Base-by-base conservation (phyloP, 2,329 filamentous ascomycete species). In the Aschersonia sp. region DNA sequence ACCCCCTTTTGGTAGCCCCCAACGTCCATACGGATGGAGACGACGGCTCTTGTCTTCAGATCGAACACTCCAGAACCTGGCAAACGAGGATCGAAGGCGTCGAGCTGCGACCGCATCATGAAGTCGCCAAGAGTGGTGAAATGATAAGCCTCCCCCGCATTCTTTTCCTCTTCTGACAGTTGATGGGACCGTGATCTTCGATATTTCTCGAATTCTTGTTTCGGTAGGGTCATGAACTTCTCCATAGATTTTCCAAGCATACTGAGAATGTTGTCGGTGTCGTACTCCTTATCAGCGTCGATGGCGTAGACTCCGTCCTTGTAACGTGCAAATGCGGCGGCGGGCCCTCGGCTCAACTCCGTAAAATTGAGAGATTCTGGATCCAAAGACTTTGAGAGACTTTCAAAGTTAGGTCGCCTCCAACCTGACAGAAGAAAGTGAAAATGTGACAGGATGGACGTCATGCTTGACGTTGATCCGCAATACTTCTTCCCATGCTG, bases 401-500 rank as follows among this genome's bases (percentile, higher is more conserved):
- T 78, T 0, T 66, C 63, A 12, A 78, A 67, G 51, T 87, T 84
- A 50, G 95, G 71, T 2, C 71, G 68, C 47, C 94, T 80, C 84
- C 87, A 97, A 6, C 75, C 68, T 0, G 90, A 97, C 8, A 98
- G 72, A 4, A 98, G 75, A 58, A 81, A 97, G 62, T 98, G 92
- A 59, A 98, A 95, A 57, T 98, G 94, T 2, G 83, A 77, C 43
- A 98, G 71, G 46, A 85, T 80, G 2, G 81, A 72, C 1, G 90
- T 95, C 88, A 96, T 95, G 65, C 90, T 97, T 2, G 92, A 98
- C 0, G 92, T 97, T 10, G 92, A 98, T 8, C 92, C 92, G 9
- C 88, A 83, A 60, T 94, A 98, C 59, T 85, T 94, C 61, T 81
- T 87, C 10, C 72, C 67, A 51, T 85, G 65, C 47, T 79, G 64